Evolutionary conservation across 2,329 filamentous ascomycete species (phyloP), one percentile per base, ranked within the genome.

Genomic region (Drechslerella dactyloides): DNA sequence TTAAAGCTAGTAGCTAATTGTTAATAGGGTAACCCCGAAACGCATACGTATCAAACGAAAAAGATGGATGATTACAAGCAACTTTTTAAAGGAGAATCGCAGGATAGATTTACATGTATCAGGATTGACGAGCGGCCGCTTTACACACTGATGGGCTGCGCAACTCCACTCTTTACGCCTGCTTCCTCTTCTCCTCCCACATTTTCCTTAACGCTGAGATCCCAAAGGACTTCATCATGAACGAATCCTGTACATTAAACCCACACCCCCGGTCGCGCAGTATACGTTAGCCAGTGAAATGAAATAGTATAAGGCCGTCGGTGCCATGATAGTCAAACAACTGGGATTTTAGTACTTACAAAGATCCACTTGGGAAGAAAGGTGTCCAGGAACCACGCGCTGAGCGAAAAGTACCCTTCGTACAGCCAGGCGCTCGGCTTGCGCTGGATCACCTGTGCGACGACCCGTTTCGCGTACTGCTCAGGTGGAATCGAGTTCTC

Each of bases 281-380:
- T n/a, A n/a, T n/a, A n/a, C n/a, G n/a, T 33, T 33, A 33, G 27
- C 27, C 27, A 33, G 27, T 56, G 13, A 52, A 42, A 15, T 17
- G 19, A 40, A 42, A 2, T 40, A 21, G 23, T 15, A 21, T 7
- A 56, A 52, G 40, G 37, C 21, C 13, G 4, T 42, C 15, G 15
- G 3, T 42, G 13, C 13, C 37, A 4, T 15, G 37, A 40, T 13
- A 27, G 24, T 13, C 19, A 17, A 52, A 50, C 13, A 30, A 13
- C 11, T 33, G 37, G 52, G 15, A n/a, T n/a, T n/a, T n/a, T n/a
- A n/a, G 52, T 3, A 72, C 74, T 52, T 55, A 76, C 75, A 62
- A 75, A 75, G 23, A 75, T 74, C 46, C 74, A 57, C 42, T 72
- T 76, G 46, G 74, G 75, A 5, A 76, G 63, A 60, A 76, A 76